These are phyloP conservation scores for Medicago arabica DNA, from an alignment of 306 rosid genomes.

Conservation along the genomic window DNA sequence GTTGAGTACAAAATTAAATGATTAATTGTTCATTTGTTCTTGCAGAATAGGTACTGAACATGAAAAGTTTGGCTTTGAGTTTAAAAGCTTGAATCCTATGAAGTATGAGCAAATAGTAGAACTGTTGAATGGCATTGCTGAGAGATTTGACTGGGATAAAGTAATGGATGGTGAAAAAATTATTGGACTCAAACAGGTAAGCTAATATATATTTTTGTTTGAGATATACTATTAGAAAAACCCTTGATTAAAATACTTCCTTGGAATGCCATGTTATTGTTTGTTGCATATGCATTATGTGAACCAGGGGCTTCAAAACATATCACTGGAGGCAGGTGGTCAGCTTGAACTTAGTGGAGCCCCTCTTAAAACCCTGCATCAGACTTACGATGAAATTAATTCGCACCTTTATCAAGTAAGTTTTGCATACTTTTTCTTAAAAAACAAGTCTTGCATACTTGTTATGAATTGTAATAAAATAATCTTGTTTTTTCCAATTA, in stretches of 20 bases:
- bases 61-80: constrained; percentile 96
- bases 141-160: constrained; percentile 98
- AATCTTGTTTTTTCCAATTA: constrained; percentile 8
- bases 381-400: constrained; percentile 96
- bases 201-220: constrained; percentile 25
- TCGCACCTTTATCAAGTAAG: constrained; percentile 95
- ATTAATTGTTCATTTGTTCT: constrained; percentile 35
- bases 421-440: no score
- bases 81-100: constrained; percentile 76
- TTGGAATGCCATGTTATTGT: constrained; percentile 19
- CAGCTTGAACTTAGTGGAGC: constrained; percentile 99
- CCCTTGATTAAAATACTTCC: constrained; percentile 29
- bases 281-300: constrained; percentile 30
- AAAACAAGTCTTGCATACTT: constrained; percentile 18
- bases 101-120: constrained; percentile 86
- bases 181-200: constrained; percentile 95
- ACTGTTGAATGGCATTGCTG: constrained; percentile 78
- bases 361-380: constrained; percentile 97
- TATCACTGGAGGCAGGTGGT: constrained; percentile 98
- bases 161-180: constrained; percentile 84
- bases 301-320: constrained; percentile 92
- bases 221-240: constrained; percentile 20
- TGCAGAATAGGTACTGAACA: constrained; percentile 99
- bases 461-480: not conserved
- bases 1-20: no score